Base-by-base conservation (phyloP, 2,329 filamentous ascomycete genomes). In the Mycosphaerella sp. region DNA sequence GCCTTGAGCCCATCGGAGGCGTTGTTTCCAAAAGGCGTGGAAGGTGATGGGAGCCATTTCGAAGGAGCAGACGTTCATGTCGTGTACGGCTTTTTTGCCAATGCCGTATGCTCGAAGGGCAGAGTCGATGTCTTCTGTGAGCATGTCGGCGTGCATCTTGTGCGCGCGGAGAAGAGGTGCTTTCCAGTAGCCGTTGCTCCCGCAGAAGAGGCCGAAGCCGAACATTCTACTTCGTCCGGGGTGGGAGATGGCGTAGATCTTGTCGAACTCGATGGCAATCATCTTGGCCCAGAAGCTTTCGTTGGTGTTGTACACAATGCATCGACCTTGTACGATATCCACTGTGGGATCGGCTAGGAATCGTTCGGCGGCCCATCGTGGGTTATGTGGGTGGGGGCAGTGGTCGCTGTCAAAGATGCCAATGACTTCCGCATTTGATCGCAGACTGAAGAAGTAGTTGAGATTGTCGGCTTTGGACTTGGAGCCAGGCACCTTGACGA, bases 351-450 rank as follows among this genome's bases (percentile, higher is more conserved):
- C 69, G 16, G 66, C 63, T 14, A 71, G 63, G 54, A 76, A 75
- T 39, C 73, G 67, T 56, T 76, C 74, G 10, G 70, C 70, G 13
- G 74, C 73, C 74, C 74, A 76, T 10, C 73, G 64, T 6, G 73
- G 71, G 21, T 69, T 72, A 58, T 76, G 70, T 1, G 74, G 74
- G 49, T 77, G 74, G 6, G 73, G 71, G 49, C 75, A 75, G 60
- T 77, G 74, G 54, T 76, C 74, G 52, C 71, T 75, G 57, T 77
- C 74, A 57, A 73, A 77, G 42, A 77, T 73, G 13, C 73, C 72
- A 52, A 71, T 73, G 39, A 75, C 62, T 36, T 76, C 71, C 4
- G 73, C 69, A 16, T 70, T 70, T 6, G 70, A 74, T 16, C 73
- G 62, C 14, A 74, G 60, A 3, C 65, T 67, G 57, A 74, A 70